A percentile compares a stretch with the other conserved stretches of the same genome.
Conservation (phyloP, 1,284 basidiomycete genomes). For the Phellopilus nigrolimitatus region DNA sequence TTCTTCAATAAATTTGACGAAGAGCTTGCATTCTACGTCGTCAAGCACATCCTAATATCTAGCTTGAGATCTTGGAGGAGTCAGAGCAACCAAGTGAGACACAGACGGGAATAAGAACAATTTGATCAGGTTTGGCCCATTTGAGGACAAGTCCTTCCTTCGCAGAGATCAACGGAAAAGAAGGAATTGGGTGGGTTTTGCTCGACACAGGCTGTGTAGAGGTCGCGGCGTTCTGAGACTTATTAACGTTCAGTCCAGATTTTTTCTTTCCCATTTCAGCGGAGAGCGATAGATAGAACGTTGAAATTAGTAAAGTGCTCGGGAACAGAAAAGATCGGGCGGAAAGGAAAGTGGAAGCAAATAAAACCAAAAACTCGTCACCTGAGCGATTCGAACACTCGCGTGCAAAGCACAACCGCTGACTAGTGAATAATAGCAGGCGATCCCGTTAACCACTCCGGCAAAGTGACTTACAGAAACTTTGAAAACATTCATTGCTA, state of each 20-base stretch:
- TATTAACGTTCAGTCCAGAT: neutral
- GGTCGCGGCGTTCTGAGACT: neutral
- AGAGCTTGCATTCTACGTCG: conserved; percentile 56
- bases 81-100: neutral
- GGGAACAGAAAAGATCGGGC: neutral
- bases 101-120: conserved; percentile 14
- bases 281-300: neutral
- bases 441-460: conserved; percentile 91
- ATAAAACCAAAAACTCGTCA: conserved; percentile 52
- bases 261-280: conserved; percentile 12
- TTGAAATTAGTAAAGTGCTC: neutral
- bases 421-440: conserved; percentile 60
- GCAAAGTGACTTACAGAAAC: conserved; percentile 83
- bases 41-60: conserved; percentile 49
- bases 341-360: neutral
- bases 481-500: too few relatives aligned
- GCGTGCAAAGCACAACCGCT: conserved; percentile 82
- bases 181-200: neutral
- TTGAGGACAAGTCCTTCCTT: conserved; percentile 6
- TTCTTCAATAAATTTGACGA: conserved; percentile 58
- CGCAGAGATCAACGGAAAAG: conserved; percentile 9
- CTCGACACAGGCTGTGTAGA: neutral
- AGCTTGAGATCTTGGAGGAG: too few relatives aligned
- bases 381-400: conserved; percentile 86
- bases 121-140: conserved; percentile 11